A percentile compares a stretch with the other conserved stretches of the same genome.
These are phyloP conservation scores for Ophiocytium majus DNA, from an alignment of 352 stramenopile species.

Conservation along the genomic window DNA sequence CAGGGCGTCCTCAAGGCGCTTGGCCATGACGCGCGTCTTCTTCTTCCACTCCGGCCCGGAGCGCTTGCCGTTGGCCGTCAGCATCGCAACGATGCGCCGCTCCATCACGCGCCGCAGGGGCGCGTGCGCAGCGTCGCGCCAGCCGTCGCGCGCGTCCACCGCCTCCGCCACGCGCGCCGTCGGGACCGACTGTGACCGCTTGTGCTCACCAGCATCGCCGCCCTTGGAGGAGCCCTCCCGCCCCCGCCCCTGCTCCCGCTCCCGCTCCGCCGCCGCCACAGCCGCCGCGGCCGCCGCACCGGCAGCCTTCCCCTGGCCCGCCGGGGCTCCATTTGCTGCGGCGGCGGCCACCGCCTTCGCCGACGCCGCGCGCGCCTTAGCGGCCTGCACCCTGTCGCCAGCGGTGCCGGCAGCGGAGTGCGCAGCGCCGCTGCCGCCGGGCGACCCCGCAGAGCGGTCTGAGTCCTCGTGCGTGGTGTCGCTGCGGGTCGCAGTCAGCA, in stretches of 20 bases:
- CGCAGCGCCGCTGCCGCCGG: too few relatives aligned
- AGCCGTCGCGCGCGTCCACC: background rate
- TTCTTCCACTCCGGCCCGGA: background rate
- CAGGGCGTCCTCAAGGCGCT: conserved; percentile 79
- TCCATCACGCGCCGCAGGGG: background rate
- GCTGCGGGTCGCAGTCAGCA: background rate
- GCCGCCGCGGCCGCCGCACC: background rate
- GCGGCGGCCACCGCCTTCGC: too few relatives aligned
- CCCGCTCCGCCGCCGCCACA: background rate
- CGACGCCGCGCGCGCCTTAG: background rate
- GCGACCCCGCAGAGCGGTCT: too few relatives aligned
- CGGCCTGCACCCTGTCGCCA: background rate
- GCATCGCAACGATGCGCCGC: background rate
- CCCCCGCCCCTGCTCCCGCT: too few relatives aligned
- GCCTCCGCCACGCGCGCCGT: background rate
- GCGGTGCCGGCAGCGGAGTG: background rate
- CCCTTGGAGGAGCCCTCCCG: background rate
- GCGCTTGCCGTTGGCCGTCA: background rate
- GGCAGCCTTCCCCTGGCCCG: too few relatives aligned
- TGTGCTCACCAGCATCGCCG: background rate
- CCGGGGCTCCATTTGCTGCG: too few relatives aligned
- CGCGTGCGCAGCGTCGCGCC: background rate
- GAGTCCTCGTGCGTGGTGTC: background rate
- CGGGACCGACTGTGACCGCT: background rate
- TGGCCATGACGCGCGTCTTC: conserved; percentile 67